Evolutionary conservation across 805 yeast genomes (phyloP), one percentile per base, ranked within the genome.

Genomic region (Wickerhamomyces chambardii): DNA sequence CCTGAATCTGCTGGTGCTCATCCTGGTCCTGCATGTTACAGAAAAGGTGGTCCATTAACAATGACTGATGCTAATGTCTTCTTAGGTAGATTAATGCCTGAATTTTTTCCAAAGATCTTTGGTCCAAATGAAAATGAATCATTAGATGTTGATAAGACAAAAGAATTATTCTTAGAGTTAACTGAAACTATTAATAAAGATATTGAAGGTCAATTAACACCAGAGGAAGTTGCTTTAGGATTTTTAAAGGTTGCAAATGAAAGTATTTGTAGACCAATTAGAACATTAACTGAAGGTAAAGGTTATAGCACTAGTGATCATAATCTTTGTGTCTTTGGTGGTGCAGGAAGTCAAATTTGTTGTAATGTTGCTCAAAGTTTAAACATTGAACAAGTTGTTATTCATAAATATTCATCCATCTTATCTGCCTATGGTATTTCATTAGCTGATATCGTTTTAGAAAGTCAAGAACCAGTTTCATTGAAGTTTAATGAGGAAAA

Each of bases 261-360:
- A 25, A 45, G 58, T 11, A 64, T 64, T 68, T 63, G 66, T 15
- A 56, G 59, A 35, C 64, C 68, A 5, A 62, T 64, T 33, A 53
- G 68, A 32, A 58, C 54, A 19, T 43, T 64, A 35, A 63, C 69
- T 2, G 69, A 63, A 38, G 54, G 61, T 27, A 57, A 56, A 42
- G 69, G 69, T 17, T 57, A 47, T 36, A 57, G 50, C 36, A 58
- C 58, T 7, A 40, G 59, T 17, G 56, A 59, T 19, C 68, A 64
- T 42, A 54, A 53, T 28, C 48, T 64, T 35, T 64, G 63, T 5
- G 53, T 63, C 6, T 64, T 64, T 43, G 69, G 69, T 30, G 69
- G 69, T 30, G 64, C 68, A 29, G 69, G 68, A 30, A 64, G 66
- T 24, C 69, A 64, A 43, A 57, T 59, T 42, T 56, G 62, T 30